Evolutionary conservation across 2,329 filamentous ascomycete genomes (phyloP), one percentile per base, ranked within the genome.

Genomic region (Lithohypha guttulata): DNA sequence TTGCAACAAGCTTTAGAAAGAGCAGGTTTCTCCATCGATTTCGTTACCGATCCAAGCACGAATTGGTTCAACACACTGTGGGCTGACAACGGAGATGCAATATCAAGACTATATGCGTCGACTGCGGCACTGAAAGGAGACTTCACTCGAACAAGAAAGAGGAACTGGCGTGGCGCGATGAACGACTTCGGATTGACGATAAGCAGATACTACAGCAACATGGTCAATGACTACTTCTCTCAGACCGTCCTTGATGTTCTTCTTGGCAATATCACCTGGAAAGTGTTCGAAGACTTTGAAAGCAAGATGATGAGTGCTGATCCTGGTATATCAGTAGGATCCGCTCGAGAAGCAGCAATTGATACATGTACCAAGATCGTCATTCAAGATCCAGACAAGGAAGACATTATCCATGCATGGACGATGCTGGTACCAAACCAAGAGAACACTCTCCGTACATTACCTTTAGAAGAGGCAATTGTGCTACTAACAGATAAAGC

Each of bases 151-250:
- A 52, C 87, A 2, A 73, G 80, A 42, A 94, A 93, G 62, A 76
- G 91, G 31, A 82, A 96, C 55, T 91, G 93, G 53, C 79, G 84
- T 1, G 91, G 91, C 2, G 89, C 89, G 1, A 62, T 98, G 42
- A 93, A 89, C 23, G 91, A 98, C 54, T 77, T 95, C 35, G 84
- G 86, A 0, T 68, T 96, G 34, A 95, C 87, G 0, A 66, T 98
- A 28, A 89, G 84, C 5, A 55, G 60, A 6, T 79, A 79, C 55
- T 81, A 77, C 55, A 80, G 71, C 55, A 96, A 94, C 49, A 91
- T 96, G 61, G 86, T 98, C 48, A 94, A 93, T 51, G 91, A 98
- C 61, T 95, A 93, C 59, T 96, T 96, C 60, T 82, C 87, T 15
- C 91, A 98, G 58, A 84, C 86, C 0, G 84, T 84, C 35, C 94